These are phyloP conservation scores for Scorias spongiosa DNA, from an alignment of 2,329 filamentous ascomycete species.

Conservation along the genomic window DNA sequence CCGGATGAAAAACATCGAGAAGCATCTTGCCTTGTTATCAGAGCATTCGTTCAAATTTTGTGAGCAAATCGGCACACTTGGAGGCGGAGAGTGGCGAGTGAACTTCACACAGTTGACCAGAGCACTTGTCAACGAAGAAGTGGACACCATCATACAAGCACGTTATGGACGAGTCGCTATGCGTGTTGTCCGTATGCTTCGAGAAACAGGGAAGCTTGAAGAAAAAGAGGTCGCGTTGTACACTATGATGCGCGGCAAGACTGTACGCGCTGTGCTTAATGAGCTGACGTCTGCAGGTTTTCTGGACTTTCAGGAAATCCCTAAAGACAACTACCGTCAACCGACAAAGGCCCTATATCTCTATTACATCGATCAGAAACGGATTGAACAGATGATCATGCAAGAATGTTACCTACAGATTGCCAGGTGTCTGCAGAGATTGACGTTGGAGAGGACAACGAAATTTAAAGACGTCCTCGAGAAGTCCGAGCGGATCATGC, in stretches of 20 bases:
- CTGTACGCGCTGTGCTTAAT: conserved; percentile 71
- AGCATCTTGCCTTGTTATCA: conserved; percentile 57
- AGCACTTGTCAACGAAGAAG: conserved; percentile 56
- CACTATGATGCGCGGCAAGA: conserved; percentile 69
- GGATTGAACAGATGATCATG: conserved; percentile 53
- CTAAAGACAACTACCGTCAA: conserved; percentile 67
- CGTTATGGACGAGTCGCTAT: conserved; percentile 62
- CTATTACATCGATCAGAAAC: conserved; percentile 75
- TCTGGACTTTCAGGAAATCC: conserved; percentile 86
- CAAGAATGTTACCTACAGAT: conserved; percentile 83
- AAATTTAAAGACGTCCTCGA: conserved; percentile 58
- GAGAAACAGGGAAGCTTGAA: conserved; percentile 81
- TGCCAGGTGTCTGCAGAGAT: conserved; percentile 67
- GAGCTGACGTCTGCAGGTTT: conserved; percentile 76
- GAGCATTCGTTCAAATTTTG: conserved; percentile 56
- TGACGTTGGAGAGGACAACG: conserved; percentile 54
- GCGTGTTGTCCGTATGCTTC: conserved; percentile 71
- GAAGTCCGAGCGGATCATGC: conserved; percentile 68
- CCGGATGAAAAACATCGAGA: conserved; percentile 41
- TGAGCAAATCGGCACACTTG: conserved; percentile 47
- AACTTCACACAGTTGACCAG: conserved; percentile 63
- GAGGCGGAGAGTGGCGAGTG: conserved; percentile 64
- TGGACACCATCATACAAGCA: conserved; percentile 68
- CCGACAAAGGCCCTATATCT: conserved; percentile 78
- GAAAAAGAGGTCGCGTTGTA: conserved; percentile 74